Conservation (phyloP, 1,139 yeast species). For the Starmera stellimalicola region DNA sequence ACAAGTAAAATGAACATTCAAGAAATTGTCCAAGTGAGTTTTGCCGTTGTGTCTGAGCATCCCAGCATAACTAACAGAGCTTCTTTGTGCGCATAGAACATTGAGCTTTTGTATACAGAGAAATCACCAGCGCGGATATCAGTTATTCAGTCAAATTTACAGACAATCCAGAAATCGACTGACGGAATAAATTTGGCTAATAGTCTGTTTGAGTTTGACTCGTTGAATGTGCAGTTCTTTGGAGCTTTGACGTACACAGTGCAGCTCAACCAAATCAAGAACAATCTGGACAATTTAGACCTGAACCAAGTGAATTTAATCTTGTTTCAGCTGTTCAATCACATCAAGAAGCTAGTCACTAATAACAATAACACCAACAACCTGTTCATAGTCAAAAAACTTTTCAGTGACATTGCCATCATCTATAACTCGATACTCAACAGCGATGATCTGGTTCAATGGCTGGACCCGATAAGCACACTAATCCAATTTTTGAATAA, state of each 20-base stretch:
- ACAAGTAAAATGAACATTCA: no score
- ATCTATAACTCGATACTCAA: constrained; percentile 31
- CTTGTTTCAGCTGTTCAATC: constrained; percentile 17
- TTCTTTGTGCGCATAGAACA: constrained; percentile 6
- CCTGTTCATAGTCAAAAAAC: constrained; percentile 31
- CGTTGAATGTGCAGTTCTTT: constrained; percentile 50
- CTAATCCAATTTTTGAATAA: constrained; percentile 18
- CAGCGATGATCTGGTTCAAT: constrained; percentile 19
- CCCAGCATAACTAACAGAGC: background rate
- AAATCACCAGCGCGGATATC: constrained; percentile 25
- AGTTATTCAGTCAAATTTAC: constrained; percentile 41
- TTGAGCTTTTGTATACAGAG: constrained; percentile 15
- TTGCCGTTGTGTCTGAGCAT: background rate
- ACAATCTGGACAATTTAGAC: constrained; percentile 6
- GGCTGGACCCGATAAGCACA: constrained; percentile 33
- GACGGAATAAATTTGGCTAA: constrained; percentile 44
- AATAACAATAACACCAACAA: constrained; percentile 4
- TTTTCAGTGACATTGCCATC: constrained; percentile 46
- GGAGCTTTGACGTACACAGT: constrained; percentile 68
- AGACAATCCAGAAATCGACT: constrained; percentile 42
- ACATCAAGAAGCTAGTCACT: constrained; percentile 5
- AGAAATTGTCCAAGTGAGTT: no score
- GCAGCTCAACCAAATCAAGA: constrained; percentile 28
- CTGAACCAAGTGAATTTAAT: constrained; percentile 14
- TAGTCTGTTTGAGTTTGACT: constrained; percentile 31